Percentiles rank a stretch among this genome's conserved stretches.
These are phyloP conservation scores for Aureoboletus auriporus DNA, from an alignment of 768 basidiomycete genomes.

Conservation along the genomic window DNA sequence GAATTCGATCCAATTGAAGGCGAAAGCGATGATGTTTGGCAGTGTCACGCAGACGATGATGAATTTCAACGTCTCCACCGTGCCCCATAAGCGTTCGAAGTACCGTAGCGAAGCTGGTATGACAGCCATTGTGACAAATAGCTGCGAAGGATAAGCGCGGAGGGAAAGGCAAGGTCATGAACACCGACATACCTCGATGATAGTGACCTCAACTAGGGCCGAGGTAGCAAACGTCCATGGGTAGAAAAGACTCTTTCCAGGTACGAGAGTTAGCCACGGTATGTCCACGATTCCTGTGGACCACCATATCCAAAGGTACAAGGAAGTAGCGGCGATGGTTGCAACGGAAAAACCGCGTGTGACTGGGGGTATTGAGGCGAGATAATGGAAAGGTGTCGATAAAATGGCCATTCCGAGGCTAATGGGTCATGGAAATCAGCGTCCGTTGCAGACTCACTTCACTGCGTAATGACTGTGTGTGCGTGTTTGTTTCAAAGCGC, in stretches of 20 bases:
- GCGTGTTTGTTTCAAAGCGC: conserved; percentile 16
- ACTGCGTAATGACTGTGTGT: conserved; percentile 18
- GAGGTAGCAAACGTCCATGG: conserved; percentile 96
- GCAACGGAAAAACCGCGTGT: conserved; percentile 68
- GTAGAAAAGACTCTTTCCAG: conserved; percentile 75
- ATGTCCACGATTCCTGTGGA: conserved; percentile 38
- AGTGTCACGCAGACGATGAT: conserved; percentile 71
- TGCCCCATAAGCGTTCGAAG: conserved; percentile 93
- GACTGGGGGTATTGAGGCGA: conserved; percentile 72
- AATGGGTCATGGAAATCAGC: conserved; percentile 13
- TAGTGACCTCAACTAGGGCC: conserved; percentile 76
- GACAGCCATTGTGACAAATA: conserved; percentile 69
- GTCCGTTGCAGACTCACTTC: background rate
- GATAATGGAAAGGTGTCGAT: conserved; percentile 63
- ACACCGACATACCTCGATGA: conserved; percentile 68
- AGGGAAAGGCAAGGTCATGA: background rate
- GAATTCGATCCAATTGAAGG: conserved; percentile 86
- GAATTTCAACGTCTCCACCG: conserved; percentile 81
- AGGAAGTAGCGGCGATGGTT: conserved; percentile 52
- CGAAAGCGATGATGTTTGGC: conserved; percentile 87
- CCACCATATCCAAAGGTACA: conserved; percentile 67
- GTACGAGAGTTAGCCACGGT: conserved; percentile 76
- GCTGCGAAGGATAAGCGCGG: conserved; percentile 41
- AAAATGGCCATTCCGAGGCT: conserved; percentile 62
- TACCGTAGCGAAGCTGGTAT: conserved; percentile 85